phyloP scores from a whole-genome alignment of 176 grass and related monocot species.

The Phoenix roebelenii region DNA sequence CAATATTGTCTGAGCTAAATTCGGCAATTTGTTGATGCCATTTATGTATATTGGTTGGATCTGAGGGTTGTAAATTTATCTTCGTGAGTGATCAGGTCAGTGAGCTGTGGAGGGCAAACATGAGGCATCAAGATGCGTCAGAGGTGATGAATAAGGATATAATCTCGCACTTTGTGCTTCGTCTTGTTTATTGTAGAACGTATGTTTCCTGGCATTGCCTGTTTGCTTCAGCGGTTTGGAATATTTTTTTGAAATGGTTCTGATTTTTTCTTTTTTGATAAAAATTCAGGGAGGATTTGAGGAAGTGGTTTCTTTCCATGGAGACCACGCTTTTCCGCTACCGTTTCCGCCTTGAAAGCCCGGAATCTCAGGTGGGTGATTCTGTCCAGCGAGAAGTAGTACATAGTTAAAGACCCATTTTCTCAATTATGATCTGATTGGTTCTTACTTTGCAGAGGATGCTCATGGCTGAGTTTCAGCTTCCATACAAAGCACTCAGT shows the following conservation, averaged over 20 bases:
- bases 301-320: conserved; percentile 98
- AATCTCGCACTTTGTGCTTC: conserved; percentile 90
- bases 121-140: conserved; percentile 80
- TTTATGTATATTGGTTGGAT: too few species aligned
- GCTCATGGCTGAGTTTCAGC: conserved; percentile 83
- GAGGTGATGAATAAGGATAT: conserved; percentile 86
- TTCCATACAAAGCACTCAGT: conserved; percentile 75
- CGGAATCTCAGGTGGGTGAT: conserved; percentile 74
- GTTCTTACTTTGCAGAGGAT: conserved; percentile 38
- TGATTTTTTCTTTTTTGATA: neutral
- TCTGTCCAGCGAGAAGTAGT: neutral
- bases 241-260: conserved; percentile 7
- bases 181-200: conserved; percentile 99
- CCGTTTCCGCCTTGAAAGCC: conserved; percentile 59
- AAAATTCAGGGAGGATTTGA: conserved; percentile 61
- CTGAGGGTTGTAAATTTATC: neutral
- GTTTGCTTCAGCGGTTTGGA: neutral
- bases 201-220: conserved; percentile 26
- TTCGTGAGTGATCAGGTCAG: conserved; percentile 34
- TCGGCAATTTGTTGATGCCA: too few species aligned
- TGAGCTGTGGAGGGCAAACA: conserved; percentile 64
- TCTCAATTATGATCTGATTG: neutral
- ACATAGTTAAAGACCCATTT: neutral
- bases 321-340: conserved; percentile 76
- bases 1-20: too few species aligned